Conservation (phyloP, 225 moss, liverwort and hornwort genomes). For the Straminergon stramineum region DNA sequence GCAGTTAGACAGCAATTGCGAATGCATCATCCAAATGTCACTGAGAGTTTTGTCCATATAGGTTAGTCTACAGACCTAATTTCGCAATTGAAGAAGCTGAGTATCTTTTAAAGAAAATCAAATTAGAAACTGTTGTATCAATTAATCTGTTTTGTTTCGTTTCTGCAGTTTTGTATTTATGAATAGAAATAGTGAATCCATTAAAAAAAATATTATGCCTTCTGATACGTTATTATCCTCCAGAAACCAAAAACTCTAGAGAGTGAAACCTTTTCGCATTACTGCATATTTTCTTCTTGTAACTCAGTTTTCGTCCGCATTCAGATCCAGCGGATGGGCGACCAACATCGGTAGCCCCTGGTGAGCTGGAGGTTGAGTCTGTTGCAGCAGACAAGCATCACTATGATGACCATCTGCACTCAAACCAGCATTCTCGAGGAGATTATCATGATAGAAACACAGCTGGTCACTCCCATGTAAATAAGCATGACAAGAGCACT, state of each 20-base stretch:
- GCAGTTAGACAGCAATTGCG: slow-evolving; percentile 72
- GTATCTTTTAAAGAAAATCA: neutral
- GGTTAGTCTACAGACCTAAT: slow-evolving; percentile 22
- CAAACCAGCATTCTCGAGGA: slow-evolving; percentile 2
- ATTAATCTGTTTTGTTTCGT: neutral
- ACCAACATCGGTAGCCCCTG: slow-evolving; percentile 37
- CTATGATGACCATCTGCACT: neutral
- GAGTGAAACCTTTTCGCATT: neutral
- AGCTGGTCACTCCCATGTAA: neutral
- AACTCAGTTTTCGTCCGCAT: neutral
- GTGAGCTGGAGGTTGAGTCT: slow-evolving; percentile 35
- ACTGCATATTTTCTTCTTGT: neutral
- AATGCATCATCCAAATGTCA: slow-evolving; percentile 65
- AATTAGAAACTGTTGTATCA: neutral
- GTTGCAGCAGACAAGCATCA: slow-evolving; percentile 6
- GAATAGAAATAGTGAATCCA: neutral
- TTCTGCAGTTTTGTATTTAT: neutral
- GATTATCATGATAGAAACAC: neutral
- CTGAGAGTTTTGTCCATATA: slow-evolving; percentile 94
- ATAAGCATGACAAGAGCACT: neutral
- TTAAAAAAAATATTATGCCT: neutral
- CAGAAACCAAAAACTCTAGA: neutral
- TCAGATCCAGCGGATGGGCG: slow-evolving; percentile 91
- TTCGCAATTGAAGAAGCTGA: neutral
- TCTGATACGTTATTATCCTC: neutral